Conservation (phyloP, 2,329 filamentous ascomycete species). For the Raffaelea ambrosiae region DNA sequence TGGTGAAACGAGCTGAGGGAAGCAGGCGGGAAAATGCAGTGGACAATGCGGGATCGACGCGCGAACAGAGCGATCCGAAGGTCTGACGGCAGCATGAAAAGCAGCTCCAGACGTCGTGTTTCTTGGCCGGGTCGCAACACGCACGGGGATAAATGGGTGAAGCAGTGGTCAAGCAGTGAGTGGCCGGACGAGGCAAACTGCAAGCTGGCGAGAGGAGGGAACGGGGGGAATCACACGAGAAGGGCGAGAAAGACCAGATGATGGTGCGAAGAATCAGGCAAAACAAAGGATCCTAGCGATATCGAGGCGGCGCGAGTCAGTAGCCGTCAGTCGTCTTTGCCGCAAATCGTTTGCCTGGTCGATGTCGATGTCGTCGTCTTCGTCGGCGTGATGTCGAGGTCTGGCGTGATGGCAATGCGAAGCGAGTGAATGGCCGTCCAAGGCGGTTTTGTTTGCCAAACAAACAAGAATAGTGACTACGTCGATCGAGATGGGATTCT, state of each 20-base stretch:
- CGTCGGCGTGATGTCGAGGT: background rate
- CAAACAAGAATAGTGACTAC: background rate
- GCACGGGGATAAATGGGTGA: too few relatives aligned
- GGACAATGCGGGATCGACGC: slow-evolving; percentile 8
- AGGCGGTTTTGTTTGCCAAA: background rate
- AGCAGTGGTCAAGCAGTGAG: too few relatives aligned
- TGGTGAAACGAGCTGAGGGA: slow-evolving; percentile 11
- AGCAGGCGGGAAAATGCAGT: slow-evolving; percentile 9
- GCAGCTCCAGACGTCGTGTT: background rate
- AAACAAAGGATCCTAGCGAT: too few relatives aligned
- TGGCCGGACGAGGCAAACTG: too few relatives aligned
- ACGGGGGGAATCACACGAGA: too few relatives aligned
- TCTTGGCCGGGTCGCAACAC: too few relatives aligned
- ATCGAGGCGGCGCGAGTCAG: too few relatives aligned
- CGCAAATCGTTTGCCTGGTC: too few relatives aligned
- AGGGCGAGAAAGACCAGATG: too few relatives aligned
- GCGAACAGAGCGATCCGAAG: slow-evolving; percentile 1
- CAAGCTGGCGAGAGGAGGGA: background rate
- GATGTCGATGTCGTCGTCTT: too few relatives aligned
- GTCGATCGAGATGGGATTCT: background rate
- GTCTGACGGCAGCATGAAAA: background rate
- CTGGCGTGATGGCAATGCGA: background rate
- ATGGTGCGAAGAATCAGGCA: too few relatives aligned
- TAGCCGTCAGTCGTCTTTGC: background rate
- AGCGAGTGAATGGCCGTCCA: background rate